Evolutionary conservation across 78 protist genomes (phyloP).

Genomic region (Dictyostelium citrinum): DNA sequence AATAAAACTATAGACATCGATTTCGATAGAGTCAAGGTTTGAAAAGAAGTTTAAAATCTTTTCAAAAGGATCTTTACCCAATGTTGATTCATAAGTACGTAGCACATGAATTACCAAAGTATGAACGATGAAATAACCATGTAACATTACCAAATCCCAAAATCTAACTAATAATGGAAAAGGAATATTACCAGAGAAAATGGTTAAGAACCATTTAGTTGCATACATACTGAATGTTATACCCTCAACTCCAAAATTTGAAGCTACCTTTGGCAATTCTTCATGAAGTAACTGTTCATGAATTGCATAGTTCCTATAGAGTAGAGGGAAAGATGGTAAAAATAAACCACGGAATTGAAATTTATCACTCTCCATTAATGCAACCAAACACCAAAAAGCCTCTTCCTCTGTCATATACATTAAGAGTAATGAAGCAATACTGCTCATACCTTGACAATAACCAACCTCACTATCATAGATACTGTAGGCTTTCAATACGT

Average conservation of each 20-base stretch:
- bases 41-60: constrained; percentile 42
- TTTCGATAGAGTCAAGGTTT: constrained; percentile 9
- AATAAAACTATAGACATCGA: constrained; percentile 14
- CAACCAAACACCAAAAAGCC: constrained; percentile 82
- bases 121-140: constrained; percentile 71
- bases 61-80: constrained; percentile 32
- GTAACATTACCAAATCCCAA: constrained; percentile 77
- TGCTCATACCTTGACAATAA: constrained; percentile 86
- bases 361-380: constrained; percentile 37
- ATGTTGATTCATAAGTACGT: constrained; percentile 1
- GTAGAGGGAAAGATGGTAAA: constrained; percentile 68
- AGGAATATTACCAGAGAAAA: constrained; percentile 68
- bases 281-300: constrained; percentile 47
- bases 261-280: constrained; percentile 12
- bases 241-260: constrained; percentile 38
- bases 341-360: constrained; percentile 77
- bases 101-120: constrained; percentile 30
- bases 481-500: constrained; percentile 83
- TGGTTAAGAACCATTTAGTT: constrained; percentile 82
- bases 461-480: constrained; percentile 83
- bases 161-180: constrained; percentile 64
- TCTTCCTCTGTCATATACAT: constrained; percentile 88
- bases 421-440: constrained; percentile 76
- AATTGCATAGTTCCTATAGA: constrained; percentile 60
- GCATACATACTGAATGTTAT: constrained; percentile 52